Conservation (phyloP, 371 early-diverging fungal genomes). For the Lichtheimia ramosa region DNA sequence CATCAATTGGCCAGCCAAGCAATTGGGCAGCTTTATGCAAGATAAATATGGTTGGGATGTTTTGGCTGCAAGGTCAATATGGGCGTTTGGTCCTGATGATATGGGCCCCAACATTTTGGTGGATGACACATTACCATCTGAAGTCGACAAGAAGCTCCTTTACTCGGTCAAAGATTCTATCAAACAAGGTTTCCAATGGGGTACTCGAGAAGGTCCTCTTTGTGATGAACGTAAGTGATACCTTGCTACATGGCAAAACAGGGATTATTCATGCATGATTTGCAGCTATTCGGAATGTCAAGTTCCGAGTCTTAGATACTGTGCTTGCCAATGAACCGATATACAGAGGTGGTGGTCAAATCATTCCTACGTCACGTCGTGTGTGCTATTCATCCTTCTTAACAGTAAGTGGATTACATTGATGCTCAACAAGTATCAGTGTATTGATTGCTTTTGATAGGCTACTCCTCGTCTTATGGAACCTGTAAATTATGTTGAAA, state of each 20-base stretch:
- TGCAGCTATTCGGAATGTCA: slow-evolving; percentile 79
- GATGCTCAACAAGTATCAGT: too few relatives aligned
- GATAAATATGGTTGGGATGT: slow-evolving; percentile 93
- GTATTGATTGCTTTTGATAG: slow-evolving; percentile 20
- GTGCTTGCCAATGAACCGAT: slow-evolving; percentile 86
- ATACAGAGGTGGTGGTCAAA: slow-evolving; percentile 95
- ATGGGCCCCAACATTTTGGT: slow-evolving; percentile 91
- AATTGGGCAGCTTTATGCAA: slow-evolving; percentile 78
- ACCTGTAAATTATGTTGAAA: slow-evolving; percentile 93
- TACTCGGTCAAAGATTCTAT: slow-evolving; percentile 81
- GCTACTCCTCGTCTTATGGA: slow-evolving; percentile 98
- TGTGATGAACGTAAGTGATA: slow-evolving; percentile 87
- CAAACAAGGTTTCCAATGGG: slow-evolving; percentile 98
- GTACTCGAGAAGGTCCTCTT: slow-evolving; percentile 92
- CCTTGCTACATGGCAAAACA: not conserved
- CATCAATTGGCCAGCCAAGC: slow-evolving; percentile 74
- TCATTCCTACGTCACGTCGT: slow-evolving; percentile 98
- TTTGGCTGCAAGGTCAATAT: slow-evolving; percentile 88
- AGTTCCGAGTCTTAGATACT: slow-evolving; percentile 90
- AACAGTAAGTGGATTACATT: slow-evolving; percentile 52
- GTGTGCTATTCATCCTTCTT: slow-evolving; percentile 96
- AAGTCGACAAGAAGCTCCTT: slow-evolving; percentile 83
- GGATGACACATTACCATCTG: slow-evolving; percentile 91
- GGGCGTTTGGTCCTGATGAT: slow-evolving; percentile 97
- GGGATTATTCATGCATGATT: not conserved